Base-by-base conservation (phyloP, 345 rosid genomes). In the Corchorus capsularis region DNA sequence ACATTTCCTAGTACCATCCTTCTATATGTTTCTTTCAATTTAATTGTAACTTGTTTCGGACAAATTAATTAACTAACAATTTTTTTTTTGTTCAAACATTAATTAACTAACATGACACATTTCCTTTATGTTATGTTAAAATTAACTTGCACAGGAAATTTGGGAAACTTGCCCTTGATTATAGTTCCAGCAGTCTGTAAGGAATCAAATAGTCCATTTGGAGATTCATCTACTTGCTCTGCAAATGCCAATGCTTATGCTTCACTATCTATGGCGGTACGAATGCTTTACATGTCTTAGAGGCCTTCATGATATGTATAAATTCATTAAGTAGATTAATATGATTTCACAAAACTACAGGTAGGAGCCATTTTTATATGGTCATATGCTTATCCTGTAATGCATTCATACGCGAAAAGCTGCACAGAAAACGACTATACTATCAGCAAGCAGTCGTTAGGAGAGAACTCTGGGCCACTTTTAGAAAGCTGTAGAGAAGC, bases 201-300 rank as follows among this genome's bases (percentile, higher is more conserved):
- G 71, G 93, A 89, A 70, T 59, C 67, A 61, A 84, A 78, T 15
- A 82, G 84, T 79, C 89, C 88, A 34, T 86, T 87, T 61, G 93
- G 93, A 65, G 87, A 82, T 54, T 73, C 84, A 3, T 81, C 76
- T 2, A 45, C 74, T 39, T 86, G 91, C 75, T 75, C 76, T 13
- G 17, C 69, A 9, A 73, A 80, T 46, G 89, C 84, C 32, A 20
- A 79, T 78, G 87, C 91, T 53, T 87, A 87, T 78, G 88, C 82
- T 69, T 84, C 89, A 10, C 82, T 89, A 62, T 85, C 90, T 4
- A 69, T 84, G 84, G 89, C 90, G 63, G 92, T 87, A 85, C n/a
- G 43, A 34, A 19, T 0, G 0, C 7, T 35, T 8, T 64, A 11
- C 4, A 3, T 32, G 65, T 64, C 8, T 39, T 15, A 2, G 52